Base-by-base conservation (phyloP, 257 asterid species). In the Nicotiana paniculata region DNA sequence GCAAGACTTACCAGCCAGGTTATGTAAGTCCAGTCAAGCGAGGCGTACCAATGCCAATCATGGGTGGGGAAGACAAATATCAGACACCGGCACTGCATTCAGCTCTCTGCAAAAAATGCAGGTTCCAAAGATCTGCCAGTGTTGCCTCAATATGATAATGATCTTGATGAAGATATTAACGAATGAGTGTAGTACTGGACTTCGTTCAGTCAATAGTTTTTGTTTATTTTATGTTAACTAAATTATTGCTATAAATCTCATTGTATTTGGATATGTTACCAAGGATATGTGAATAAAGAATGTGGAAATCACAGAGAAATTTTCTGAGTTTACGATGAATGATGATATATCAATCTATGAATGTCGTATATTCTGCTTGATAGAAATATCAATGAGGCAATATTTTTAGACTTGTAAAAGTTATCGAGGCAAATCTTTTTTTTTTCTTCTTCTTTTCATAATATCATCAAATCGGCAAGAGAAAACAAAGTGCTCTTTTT, bases 51-150 rank as follows among this genome's bases (percentile, higher is more conserved):
- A 92, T 93, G 95, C 91, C 95, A 18, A 75, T 89, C 88, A 86
- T 91, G 94, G 95, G 97, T 0, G 95, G 95, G 1, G 98, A 92
- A 81, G 94, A 90, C 46, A 90, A 91, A 87, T 93, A 90, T 84
- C 76, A 74, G 55, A 92, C 98, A 0, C 81, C 91, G 8, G 92
- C 94, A 1, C 90, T 89, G 1, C 82, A 85, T 70, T 92, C 97
- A 48, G 37, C 90, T 53, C 62, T 83, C 43, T 93, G 96, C 90
- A 89, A 86, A 16, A 63, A 77, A 16, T 90, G 93, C 90, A 91
- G 81, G 35, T 90, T 91, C 79, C 87, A 82, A 77, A 89, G 94
- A 39, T 85, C 96, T 6, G 75, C 89, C 1, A 13, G 69, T 53
- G 82, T 81, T 28, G 90, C 92, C 70, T 77, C 67, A 21, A 55